These are phyloP conservation scores for Allomyces arbusculus DNA, from an alignment of 192 early-diverging fungal species.

Conservation along the genomic window DNA sequence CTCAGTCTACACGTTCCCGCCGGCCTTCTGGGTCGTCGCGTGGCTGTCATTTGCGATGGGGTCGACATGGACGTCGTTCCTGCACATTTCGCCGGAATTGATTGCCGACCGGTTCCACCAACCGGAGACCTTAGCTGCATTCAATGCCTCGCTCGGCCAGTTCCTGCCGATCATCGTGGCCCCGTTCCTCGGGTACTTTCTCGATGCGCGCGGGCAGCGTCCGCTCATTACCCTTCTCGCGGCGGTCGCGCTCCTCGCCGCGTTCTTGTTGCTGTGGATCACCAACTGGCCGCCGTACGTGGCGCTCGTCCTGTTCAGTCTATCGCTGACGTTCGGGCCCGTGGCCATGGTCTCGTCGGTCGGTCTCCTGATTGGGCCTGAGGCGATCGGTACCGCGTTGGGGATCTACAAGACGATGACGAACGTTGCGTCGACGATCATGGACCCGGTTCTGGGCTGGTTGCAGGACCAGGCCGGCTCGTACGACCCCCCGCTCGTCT, in stretches of 20 bases:
- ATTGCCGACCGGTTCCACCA: slow-evolving; percentile 46
- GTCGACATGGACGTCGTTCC: slow-evolving; percentile 40
- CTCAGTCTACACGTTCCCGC: slow-evolving; percentile 31
- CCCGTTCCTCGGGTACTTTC: slow-evolving; percentile 46
- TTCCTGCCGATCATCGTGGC: slow-evolving; percentile 44
- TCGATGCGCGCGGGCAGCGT: slow-evolving; percentile 44
- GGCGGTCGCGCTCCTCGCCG: slow-evolving; percentile 12
- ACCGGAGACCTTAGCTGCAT: slow-evolving; percentile 37
- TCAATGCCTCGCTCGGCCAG: slow-evolving; percentile 43
- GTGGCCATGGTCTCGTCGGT: slow-evolving; percentile 36
- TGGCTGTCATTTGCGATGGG: slow-evolving; percentile 35
- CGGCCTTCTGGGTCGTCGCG: slow-evolving; percentile 37
- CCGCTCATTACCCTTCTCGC: slow-evolving; percentile 22
- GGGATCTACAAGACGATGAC: slow-evolving; percentile 42
- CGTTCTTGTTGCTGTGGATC: slow-evolving; percentile 14
- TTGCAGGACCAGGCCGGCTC: slow-evolving; percentile 20
- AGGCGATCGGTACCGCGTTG: slow-evolving; percentile 33
- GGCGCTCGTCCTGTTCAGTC: slow-evolving; percentile 22
- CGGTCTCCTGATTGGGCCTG: slow-evolving; percentile 31
- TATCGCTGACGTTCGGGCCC: slow-evolving; percentile 38
- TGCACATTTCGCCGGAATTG: slow-evolving; percentile 50
- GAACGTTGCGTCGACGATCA: slow-evolving; percentile 35
- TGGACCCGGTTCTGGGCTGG: slow-evolving; percentile 35
- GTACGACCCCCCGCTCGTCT: too few relatives aligned
- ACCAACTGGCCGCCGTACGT: not conserved